A percentile compares a stretch with the other conserved stretches of the same genome.
Conservation (phyloP, 345 rosid species). For the Cardiospermum halicacabum region DNA sequence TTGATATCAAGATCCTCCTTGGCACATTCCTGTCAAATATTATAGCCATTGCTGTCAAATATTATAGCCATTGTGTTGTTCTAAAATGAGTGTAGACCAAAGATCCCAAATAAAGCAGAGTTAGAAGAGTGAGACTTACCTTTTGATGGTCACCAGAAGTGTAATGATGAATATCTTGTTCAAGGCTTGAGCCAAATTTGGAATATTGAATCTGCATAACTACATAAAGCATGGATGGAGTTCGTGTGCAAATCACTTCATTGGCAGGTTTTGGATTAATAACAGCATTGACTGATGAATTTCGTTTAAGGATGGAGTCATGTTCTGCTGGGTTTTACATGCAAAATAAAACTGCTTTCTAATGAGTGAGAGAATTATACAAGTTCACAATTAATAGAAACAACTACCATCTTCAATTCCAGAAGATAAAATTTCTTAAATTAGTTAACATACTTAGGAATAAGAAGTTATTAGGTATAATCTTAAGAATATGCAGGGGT, state of each 20-base stretch:
- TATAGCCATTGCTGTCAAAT: no score
- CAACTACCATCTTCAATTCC: neutral
- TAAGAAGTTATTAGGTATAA: no score
- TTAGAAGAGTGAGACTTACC: conserved; percentile 26
- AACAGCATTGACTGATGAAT: conserved; percentile 16
- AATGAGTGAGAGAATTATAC: conserved; percentile 11
- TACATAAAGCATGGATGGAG: conserved; percentile 57
- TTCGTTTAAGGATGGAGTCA: conserved; percentile 46
- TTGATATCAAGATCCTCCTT: no score
- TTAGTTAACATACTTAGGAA: neutral
- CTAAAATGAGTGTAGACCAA: neutral
- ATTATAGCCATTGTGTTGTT: neutral
- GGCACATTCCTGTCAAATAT: no score
- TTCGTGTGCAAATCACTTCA: conserved; percentile 65
- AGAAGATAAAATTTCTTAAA: neutral
- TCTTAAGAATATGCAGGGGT: no score
- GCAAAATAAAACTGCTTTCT: conserved; percentile 65
- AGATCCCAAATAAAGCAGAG: neutral
- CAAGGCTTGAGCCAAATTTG: conserved; percentile 38
- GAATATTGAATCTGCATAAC: conserved; percentile 50
- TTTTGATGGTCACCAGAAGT: conserved; percentile 50
- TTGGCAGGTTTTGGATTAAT: conserved; percentile 34
- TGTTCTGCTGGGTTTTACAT: conserved; percentile 60
- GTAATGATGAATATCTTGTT: conserved; percentile 36
- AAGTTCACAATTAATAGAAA: neutral